phyloP scores from a whole-genome alignment of 2,329 filamentous ascomycete genomes.

The Nemania bipapillata region DNA sequence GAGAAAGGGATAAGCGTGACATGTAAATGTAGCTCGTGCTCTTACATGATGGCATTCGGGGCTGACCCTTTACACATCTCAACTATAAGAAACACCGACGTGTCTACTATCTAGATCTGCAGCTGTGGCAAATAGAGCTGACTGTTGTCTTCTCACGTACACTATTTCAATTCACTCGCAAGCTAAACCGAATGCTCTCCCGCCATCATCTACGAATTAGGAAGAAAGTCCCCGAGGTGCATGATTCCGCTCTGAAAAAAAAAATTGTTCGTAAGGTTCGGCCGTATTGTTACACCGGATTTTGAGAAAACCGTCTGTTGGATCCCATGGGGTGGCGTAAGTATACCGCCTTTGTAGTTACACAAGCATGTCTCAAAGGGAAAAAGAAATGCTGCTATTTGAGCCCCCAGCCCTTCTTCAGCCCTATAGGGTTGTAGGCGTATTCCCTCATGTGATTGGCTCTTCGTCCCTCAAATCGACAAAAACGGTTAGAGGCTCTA shows the following conservation, averaged over 20 bases:
- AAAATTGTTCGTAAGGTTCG: slow-evolving; percentile 5
- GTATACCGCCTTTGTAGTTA: slow-evolving; percentile 23
- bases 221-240: slow-evolving; percentile 8
- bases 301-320: neutral
- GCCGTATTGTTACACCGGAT: neutral
- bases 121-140: neutral
- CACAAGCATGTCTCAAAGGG: slow-evolving; percentile 27
- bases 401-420: slow-evolving; percentile 35
- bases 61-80: neutral
- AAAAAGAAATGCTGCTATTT: slow-evolving; percentile 30
- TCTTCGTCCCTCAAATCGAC: neutral
- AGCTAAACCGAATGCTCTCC: neutral
- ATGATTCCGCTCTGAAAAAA: slow-evolving; percentile 5
- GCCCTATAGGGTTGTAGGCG: slow-evolving; percentile 40
- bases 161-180: neutral
- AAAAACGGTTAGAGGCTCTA: slow-evolving; percentile 29
- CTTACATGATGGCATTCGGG: neutral
- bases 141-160: neutral
- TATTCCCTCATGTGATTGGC: slow-evolving; percentile 26
- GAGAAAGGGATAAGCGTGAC: neutral
- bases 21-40: neutral
- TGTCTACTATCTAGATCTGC: neutral
- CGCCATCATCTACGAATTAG: slow-evolving; percentile 1
- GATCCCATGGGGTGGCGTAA: slow-evolving; percentile 19
- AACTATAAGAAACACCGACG: neutral